Percentiles rank a stretch among this genome's conserved stretches.
Evolutionary conservation across 2,329 filamentous ascomycete species (phyloP).

Genomic region (Xylogone sp.): DNA sequence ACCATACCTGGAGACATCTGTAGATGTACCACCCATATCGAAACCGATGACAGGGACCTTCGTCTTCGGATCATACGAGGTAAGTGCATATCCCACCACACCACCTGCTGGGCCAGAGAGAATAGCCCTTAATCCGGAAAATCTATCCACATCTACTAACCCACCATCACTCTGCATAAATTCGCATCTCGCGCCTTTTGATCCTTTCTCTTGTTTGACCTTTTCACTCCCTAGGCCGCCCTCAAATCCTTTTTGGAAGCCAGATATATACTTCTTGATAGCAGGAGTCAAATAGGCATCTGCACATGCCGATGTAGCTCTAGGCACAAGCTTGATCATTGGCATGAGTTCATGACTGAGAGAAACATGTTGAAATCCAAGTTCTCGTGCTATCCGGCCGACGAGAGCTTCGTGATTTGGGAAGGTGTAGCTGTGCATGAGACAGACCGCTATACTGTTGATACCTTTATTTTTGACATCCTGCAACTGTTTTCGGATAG

Average conservation of each 20-base stretch:
- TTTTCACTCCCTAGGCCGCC: conserved; percentile 75
- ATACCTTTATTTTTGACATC: conserved; percentile 67
- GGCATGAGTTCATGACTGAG: conserved; percentile 77
- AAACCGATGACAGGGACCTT: conserved; percentile 88
- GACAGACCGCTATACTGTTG: conserved; percentile 78
- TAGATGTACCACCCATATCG: conserved; percentile 93
- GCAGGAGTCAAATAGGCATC: conserved; percentile 72
- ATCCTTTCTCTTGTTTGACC: conserved; percentile 61
- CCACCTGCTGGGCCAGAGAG: conserved; percentile 84
- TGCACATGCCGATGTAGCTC: conserved; percentile 68
- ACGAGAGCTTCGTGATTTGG: conserved; percentile 79
- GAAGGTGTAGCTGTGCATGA: conserved; percentile 92
- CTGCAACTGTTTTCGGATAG: conserved; percentile 58
- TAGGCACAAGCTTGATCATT: conserved; percentile 71
- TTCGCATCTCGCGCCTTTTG: conserved; percentile 76
- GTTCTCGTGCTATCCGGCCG: conserved; percentile 70
- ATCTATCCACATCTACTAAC: conserved; percentile 69
- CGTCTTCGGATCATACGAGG: conserved; percentile 80
- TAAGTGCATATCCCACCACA: conserved; percentile 88
- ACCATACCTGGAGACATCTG: conserved; percentile 84
- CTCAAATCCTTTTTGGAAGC: conserved; percentile 76
- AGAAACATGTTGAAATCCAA: conserved; percentile 81
- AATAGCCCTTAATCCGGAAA: conserved; percentile 82
- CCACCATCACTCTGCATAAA: conserved; percentile 79
- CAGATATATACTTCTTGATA: conserved; percentile 67